phyloP scores from a whole-genome alignment of 2,329 filamentous ascomycete species.

The Myriangium duriaei region DNA sequence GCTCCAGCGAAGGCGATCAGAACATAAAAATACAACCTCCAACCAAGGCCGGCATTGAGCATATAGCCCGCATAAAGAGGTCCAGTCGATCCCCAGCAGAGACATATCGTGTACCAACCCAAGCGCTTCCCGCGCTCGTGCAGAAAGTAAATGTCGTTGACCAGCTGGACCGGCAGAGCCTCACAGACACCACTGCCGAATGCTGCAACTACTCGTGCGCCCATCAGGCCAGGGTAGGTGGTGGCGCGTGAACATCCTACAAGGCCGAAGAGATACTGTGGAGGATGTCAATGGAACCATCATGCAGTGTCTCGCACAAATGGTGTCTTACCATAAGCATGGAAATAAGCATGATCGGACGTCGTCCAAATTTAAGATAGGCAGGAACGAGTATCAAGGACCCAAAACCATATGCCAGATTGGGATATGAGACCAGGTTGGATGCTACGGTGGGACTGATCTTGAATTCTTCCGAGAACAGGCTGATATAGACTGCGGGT shows the following conservation, averaged over 20 bases:
- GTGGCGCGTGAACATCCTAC: slow-evolving; percentile 31
- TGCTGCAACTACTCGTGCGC: slow-evolving; percentile 29
- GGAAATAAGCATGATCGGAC: slow-evolving; percentile 32
- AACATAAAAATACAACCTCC: slow-evolving; percentile 51
- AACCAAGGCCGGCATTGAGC: slow-evolving; percentile 45
- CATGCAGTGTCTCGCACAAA: not conserved
- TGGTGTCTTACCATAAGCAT: slow-evolving; percentile 20
- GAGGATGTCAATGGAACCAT: slow-evolving; percentile 12
- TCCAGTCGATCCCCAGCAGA: slow-evolving; percentile 44
- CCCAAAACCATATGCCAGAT: slow-evolving; percentile 47
- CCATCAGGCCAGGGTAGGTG: slow-evolving; percentile 31
- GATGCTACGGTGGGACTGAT: slow-evolving; percentile 41
- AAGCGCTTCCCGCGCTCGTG: slow-evolving; percentile 39
- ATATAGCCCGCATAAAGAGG: slow-evolving; percentile 50
- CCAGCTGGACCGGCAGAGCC: slow-evolving; percentile 34
- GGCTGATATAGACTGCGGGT: slow-evolving; percentile 45
- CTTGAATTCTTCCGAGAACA: slow-evolving; percentile 41
- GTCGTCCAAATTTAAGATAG: slow-evolving; percentile 40
- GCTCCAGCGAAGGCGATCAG: slow-evolving; percentile 41
- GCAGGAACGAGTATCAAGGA: slow-evolving; percentile 44
- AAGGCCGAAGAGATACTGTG: slow-evolving; percentile 27
- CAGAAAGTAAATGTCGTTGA: slow-evolving; percentile 37
- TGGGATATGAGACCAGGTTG: slow-evolving; percentile 46
- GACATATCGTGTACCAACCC: slow-evolving; percentile 47
- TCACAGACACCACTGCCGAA: slow-evolving; percentile 35